These are phyloP conservation scores for Pleurotus tuoliensis DNA, from an alignment of 768 basidiomycete genomes.

Conservation along the genomic window DNA sequence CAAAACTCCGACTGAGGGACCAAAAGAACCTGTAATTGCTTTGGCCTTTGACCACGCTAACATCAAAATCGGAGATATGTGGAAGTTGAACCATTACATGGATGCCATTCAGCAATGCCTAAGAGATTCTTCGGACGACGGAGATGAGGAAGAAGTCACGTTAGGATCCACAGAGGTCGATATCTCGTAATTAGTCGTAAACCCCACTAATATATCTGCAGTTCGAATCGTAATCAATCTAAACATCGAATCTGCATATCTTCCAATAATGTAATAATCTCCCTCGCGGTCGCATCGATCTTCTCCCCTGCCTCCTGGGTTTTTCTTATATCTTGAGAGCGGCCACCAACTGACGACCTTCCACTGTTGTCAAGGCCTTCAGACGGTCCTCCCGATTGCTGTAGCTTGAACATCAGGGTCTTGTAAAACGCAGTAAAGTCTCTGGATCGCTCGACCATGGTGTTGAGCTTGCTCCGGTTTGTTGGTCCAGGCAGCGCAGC, in stretches of 20 bases:
- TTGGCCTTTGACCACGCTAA: constrained; percentile 81
- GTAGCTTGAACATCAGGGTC: constrained; percentile 4
- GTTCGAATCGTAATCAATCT: not conserved
- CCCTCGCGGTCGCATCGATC: constrained; percentile 40
- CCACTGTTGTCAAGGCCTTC: constrained; percentile 8
- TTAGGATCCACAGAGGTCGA: constrained; percentile 17
- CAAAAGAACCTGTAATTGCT: constrained; percentile 48
- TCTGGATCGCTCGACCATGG: constrained; percentile 39
- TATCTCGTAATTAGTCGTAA: constrained; percentile 9
- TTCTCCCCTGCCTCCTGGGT: constrained; percentile 20
- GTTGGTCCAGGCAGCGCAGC: constrained; percentile 18
- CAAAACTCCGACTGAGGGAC: constrained; percentile 11
- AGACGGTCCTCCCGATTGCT: constrained; percentile 14
- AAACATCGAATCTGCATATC: constrained; percentile 24
- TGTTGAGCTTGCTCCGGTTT: constrained; percentile 22
- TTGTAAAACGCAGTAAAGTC: constrained; percentile 47
- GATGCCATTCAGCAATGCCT: constrained; percentile 65
- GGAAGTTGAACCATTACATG: constrained; percentile 79
- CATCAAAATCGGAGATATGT: constrained; percentile 73
- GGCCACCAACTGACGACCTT: not conserved
- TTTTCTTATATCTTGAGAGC: constrained; percentile 4
- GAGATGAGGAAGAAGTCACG: constrained; percentile 33
- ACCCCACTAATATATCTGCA: not conserved
- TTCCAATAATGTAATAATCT: constrained; percentile 55
- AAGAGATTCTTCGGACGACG: constrained; percentile 48